Evolutionary conservation across 2,329 filamentous ascomycete genomes (phyloP), one percentile per base, ranked within the genome.

Genomic region (Verticillium dahliae): DNA sequence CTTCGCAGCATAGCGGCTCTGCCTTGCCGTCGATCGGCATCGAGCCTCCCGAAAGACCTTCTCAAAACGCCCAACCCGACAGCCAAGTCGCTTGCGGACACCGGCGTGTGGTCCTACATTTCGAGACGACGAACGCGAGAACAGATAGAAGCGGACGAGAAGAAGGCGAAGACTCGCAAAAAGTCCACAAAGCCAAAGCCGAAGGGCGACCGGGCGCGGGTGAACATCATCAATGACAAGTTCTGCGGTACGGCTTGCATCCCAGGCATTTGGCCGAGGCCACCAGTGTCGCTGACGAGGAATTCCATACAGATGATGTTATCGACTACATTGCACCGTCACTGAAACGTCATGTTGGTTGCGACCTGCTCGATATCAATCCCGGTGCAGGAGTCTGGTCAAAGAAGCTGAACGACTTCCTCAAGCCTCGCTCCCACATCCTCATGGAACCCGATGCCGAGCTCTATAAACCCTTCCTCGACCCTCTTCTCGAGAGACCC

Each of bases 351-450:
- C 88, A 95, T 73, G 78, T 80, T 58, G 90, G 91, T 60, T 92
- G 93, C 75, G 92, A 96, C 69, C 82, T 98, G 55, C 79, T 99
- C 68, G 94, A 98, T 71, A 78, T 97, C 61, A 91, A 93, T 72
- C 94, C 94, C 0, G 92, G 92, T 14, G 78, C 78, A 1, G 91
- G 92, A 9, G 60, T 96, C 2, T 95, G 90, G 85, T 96, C 93
- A 38, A 79, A 80, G 34, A 90, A 89, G 68, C 78, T 98, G 1
- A 87, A 97, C 71, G 81, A 91, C 0, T 77, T 83, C 56, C 79
- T 99, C 7, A 77, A 91, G 68, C 94, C 94, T 4, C 87, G 92
- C 62, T 87, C 85, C 5, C 95, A 99, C 76, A 77, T 97, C 55
- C 80, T 99, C 52, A 81, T 97, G 74, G 93, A 98, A 69, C 86